These are phyloP conservation scores for Neurospora tetraspora DNA, from an alignment of 495 filamentous ascomycete species.

Conservation along the genomic window DNA sequence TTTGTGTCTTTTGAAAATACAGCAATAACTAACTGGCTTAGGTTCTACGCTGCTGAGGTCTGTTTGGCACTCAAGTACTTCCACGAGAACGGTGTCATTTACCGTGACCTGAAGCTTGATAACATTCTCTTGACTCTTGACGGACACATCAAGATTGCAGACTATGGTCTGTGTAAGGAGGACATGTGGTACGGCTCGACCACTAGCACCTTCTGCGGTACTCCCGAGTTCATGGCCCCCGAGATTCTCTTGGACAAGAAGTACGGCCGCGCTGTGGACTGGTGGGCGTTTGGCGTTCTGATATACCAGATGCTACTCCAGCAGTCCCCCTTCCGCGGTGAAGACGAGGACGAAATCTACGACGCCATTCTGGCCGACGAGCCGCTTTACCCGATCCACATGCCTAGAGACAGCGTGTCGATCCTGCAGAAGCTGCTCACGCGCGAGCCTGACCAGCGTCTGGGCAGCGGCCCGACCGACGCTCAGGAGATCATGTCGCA, in stretches of 20 bases:
- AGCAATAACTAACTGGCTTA: not conserved
- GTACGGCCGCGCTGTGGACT: slow-evolving; percentile 97
- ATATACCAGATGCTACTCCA: slow-evolving; percentile 99
- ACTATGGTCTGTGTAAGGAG: slow-evolving; percentile 98
- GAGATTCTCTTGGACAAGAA: slow-evolving; percentile 99
- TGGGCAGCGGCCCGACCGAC: slow-evolving; percentile 92
- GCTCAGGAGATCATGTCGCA: slow-evolving; percentile 99
- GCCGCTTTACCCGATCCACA: slow-evolving; percentile 96
- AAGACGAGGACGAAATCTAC: slow-evolving; percentile 99
- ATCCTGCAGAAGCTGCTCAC: slow-evolving; percentile 97
- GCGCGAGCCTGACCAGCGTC: slow-evolving; percentile 82
- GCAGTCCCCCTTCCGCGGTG: slow-evolving; percentile 96
- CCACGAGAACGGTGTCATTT: slow-evolving; percentile 98
- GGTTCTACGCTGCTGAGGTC: slow-evolving; percentile 94
- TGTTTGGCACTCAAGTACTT: slow-evolving; percentile 98
- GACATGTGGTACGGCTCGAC: slow-evolving; percentile 99
- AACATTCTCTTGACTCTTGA: slow-evolving; percentile 95
- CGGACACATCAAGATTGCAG: slow-evolving; percentile 96
- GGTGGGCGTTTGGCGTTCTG: slow-evolving; percentile 99
- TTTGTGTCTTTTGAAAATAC: not conserved
- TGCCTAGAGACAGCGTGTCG: slow-evolving; percentile 95
- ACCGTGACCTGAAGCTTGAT: slow-evolving; percentile 98
- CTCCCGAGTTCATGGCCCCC: slow-evolving; percentile 98
- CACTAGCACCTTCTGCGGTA: slow-evolving; percentile 97
- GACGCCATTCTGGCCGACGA: slow-evolving; percentile 98